A percentile compares a stretch with the other conserved stretches of the same genome.
Conservation (phyloP, 192 early-diverging fungal species). For the Allomyces arbusculus region DNA sequence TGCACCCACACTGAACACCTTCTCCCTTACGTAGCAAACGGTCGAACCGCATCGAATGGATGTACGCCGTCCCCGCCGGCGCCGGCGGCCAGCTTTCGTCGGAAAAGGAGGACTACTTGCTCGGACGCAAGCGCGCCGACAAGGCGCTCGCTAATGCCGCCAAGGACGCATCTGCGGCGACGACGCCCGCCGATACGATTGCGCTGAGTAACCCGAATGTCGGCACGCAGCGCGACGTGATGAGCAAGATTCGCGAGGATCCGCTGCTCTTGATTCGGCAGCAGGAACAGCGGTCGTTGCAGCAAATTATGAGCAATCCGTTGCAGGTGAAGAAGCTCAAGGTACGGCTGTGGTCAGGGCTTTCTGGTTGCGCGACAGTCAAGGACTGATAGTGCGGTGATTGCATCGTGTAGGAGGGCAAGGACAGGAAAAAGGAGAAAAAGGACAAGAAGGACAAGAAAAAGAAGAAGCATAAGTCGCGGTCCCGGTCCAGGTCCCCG, state of each 20-base stretch:
- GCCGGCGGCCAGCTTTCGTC: constrained; percentile 15
- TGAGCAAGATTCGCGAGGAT: constrained; percentile 76
- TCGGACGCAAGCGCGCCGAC: constrained; percentile 72
- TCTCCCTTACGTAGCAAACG: constrained; percentile 21
- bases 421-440: constrained; percentile 23
- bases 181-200: constrained; percentile 15
- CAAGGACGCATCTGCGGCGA: not conserved
- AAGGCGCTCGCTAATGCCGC: constrained; percentile 20
- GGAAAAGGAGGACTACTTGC: constrained; percentile 71
- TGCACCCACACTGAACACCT: constrained; percentile 1
- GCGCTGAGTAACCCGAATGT: constrained; percentile 40
- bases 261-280: constrained; percentile 75
- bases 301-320: constrained; percentile 53
- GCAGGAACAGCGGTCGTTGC: constrained; percentile 59
- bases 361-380: no score
- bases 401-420: constrained; percentile 9
- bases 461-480: constrained; percentile 6
- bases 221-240: constrained; percentile 57
- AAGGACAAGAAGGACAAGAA: constrained; percentile 26
- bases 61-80: constrained; percentile 65
- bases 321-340: constrained; percentile 33
- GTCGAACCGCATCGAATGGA: constrained; percentile 81
- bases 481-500: not conserved
- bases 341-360: constrained; percentile 2
- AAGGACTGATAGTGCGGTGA: no score